Evolutionary conservation across 148 eudicot species (phyloP).

Genomic region (Fagopyrum tataricum): DNA sequence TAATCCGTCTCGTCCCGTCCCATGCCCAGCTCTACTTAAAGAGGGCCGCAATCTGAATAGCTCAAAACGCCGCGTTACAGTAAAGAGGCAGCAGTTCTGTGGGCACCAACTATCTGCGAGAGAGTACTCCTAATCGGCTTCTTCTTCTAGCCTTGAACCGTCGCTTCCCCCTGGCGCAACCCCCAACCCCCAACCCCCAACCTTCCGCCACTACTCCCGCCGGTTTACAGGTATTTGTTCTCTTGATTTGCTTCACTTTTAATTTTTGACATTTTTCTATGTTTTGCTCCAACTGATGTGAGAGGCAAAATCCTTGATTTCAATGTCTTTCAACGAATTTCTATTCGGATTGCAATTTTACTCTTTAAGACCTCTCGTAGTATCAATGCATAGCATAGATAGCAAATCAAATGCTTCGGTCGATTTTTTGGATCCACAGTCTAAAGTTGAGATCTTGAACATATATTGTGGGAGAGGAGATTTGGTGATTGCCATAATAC

Average conservation of each 20-base stretch:
- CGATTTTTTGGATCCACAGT: background rate
- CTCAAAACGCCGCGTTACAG: background rate
- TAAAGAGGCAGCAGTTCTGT: background rate
- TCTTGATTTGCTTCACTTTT: background rate
- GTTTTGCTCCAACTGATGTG: background rate
- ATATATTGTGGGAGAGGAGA: background rate
- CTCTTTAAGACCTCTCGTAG: background rate
- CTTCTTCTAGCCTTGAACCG: background rate
- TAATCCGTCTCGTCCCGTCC: no score
- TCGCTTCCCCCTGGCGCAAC: background rate
- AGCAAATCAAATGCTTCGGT: background rate
- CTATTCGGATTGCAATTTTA: background rate
- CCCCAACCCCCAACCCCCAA: background rate
- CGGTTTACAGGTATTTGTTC: background rate
- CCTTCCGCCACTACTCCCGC: background rate
- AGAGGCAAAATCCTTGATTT: background rate
- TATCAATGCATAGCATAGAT: background rate
- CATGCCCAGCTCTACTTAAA: no score
- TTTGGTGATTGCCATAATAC: background rate
- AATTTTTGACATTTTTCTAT: background rate
- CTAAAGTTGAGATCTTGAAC: background rate
- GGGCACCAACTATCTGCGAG: background rate
- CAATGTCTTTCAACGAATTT: background rate
- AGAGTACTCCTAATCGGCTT: background rate
- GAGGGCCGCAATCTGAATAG: no score